phyloP scores from a whole-genome alignment of 2,329 filamentous ascomycete species.

The Dothiorella sarmentorum region DNA sequence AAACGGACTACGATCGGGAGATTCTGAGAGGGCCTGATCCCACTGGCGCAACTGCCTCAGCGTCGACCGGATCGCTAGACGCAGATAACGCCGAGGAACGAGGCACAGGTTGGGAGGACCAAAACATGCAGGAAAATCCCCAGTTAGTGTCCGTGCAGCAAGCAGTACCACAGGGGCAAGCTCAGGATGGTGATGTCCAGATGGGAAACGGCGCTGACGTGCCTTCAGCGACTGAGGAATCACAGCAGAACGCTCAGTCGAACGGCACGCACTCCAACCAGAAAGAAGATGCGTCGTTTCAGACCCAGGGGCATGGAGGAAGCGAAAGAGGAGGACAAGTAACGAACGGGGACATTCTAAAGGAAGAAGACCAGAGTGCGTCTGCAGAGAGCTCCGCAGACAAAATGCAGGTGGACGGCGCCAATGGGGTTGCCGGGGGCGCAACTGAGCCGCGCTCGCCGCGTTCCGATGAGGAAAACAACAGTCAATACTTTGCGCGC shows the following conservation, averaged over 20 bases:
- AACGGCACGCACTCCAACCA: neutral
- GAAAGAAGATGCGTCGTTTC: neutral
- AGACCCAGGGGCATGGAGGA: neutral
- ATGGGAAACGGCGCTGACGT: constrained; percentile 5
- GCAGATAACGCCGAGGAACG: neutral
- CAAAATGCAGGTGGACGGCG: constrained; percentile 11
- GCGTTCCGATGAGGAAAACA: neutral
- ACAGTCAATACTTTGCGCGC: too few species aligned
- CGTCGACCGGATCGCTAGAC: neutral
- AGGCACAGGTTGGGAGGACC: constrained; percentile 11
- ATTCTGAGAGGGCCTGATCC: constrained; percentile 36
- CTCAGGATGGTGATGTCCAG: neutral
- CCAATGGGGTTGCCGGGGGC: neutral
- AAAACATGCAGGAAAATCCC: neutral
- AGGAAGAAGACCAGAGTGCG: neutral
- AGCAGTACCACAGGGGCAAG: neutral
- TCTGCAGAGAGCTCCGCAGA: neutral
- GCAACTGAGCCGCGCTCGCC: neutral
- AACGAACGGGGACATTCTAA: neutral
- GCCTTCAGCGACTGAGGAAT: neutral
- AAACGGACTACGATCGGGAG: constrained; percentile 48
- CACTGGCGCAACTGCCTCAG: neutral
- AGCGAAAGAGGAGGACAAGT: neutral
- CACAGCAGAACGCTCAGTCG: neutral
- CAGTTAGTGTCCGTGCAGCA: neutral